Base-by-base conservation (phyloP, 176 grass and related monocot genomes). In the Dactylis glomerata region DNA sequence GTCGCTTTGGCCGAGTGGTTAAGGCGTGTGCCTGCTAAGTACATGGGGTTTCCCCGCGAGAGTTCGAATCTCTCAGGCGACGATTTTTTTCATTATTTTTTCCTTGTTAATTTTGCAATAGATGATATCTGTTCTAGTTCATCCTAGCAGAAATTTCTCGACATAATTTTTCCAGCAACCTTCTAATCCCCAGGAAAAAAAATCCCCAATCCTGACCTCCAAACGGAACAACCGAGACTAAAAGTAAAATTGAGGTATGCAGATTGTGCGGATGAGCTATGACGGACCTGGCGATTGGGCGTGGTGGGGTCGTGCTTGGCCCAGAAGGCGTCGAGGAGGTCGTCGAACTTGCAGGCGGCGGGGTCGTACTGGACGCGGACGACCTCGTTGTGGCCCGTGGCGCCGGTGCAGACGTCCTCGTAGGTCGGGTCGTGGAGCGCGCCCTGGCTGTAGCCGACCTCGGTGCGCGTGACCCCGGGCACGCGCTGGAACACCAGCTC, bases 11-110 rank as follows among this genome's bases (percentile, higher is more conserved):
- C 66, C 80, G 80, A 72, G 80, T 82, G 95, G 86, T 99, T 99
- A 96, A 96, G 97, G 97, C 93, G 93, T 99, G 93, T 96, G 96
- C 93, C 96, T 99, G 93, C 96, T 94, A 94, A 94, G 96, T 99
- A 99, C 93, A 99, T 99, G 93, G 93, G 96, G 96, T 90, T 86
- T 73, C 83, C 89, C 89, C 89, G 87, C 92, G 89, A 91, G 88
- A 92, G 88, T 94, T 95, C 77, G 92, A 95, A 95, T 98, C 79
- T 87, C 85, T 97, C 88, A 91, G 85, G 88, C 88, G 82, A 90
- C 84, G 87, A 45, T 2, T 7, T 6, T 26, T 15, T 0, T 0
- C 17, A n/a, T 23, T 69, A 13, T 49, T 11, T 23, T 36, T 23
- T 33, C 2, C 28, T 27, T 55, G 8, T 24, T 3, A 38, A 62